phyloP scores from a whole-genome alignment of 305 asterid genomes.

The Rubia balearica region DNA sequence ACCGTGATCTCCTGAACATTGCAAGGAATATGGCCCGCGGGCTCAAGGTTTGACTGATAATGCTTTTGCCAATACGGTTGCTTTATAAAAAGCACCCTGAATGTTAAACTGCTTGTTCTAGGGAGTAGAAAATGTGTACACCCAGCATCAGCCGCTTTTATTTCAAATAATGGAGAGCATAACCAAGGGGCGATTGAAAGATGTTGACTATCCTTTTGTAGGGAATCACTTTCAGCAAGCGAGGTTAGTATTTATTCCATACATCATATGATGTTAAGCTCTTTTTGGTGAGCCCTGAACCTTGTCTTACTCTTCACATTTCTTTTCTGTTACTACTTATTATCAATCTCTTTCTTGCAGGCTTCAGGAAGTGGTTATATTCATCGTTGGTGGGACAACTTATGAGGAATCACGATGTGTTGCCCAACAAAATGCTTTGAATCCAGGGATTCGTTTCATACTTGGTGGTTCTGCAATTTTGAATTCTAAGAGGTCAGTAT shows the following conservation, averaged over 20 bases:
- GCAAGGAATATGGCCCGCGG: conserved; percentile 99
- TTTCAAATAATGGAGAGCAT: conserved; percentile 94
- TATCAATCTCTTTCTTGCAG: conserved; percentile 24
- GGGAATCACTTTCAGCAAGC: conserved; percentile 96
- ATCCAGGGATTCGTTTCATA: conserved; percentile 88
- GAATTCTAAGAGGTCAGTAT: conserved; percentile 77
- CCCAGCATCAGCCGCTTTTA: conserved; percentile 96
- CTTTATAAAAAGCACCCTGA: conserved; percentile 14
- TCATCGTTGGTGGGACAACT: conserved; percentile 92
- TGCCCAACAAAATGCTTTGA: conserved; percentile 70
- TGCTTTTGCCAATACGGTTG: not conserved
- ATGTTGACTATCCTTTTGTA: conserved; percentile 88
- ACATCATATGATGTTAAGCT: not conserved
- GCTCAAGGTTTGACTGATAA: conserved; percentile 51
- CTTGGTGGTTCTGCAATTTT: conserved; percentile 89
- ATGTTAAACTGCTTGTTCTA: conserved; percentile 22
- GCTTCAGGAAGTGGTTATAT: conserved; percentile 90
- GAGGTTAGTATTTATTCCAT: conserved; percentile 39
- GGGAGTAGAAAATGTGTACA: conserved; percentile 98
- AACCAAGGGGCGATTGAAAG: conserved; percentile 86
- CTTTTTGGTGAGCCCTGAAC: not conserved
- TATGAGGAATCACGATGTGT: conserved; percentile 94
- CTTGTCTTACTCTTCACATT: not conserved
- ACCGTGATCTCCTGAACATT: conserved; percentile 77
- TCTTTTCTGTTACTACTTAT: no score